Evolutionary conservation across 306 rosid species (phyloP).

Genomic region (Dalbergia cochinchinensis): DNA sequence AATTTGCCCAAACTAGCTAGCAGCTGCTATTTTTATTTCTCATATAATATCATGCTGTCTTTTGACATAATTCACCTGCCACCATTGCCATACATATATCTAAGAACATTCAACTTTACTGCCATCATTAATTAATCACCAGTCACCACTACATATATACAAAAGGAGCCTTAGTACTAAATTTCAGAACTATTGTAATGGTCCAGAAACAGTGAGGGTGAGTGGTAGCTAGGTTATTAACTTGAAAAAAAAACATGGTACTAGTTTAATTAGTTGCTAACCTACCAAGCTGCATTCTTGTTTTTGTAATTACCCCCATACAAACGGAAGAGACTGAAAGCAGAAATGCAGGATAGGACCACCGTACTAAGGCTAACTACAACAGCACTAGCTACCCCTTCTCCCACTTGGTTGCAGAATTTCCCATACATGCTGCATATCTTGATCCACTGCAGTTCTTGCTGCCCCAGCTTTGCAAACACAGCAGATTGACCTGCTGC

Average conservation of each 20-base stretch:
- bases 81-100: background rate
- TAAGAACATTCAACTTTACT: slow-evolving; percentile 27
- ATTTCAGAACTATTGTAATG: slow-evolving; percentile 29
- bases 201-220: background rate
- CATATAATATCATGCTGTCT: too few relatives aligned
- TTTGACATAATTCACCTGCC: background rate
- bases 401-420: slow-evolving; percentile 88
- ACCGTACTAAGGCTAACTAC: slow-evolving; percentile 73
- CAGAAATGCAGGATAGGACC: slow-evolving; percentile 73
- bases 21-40: too few relatives aligned
- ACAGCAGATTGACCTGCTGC: slow-evolving; percentile 71
- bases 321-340: slow-evolving; percentile 87
- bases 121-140: slow-evolving; percentile 15
- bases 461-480: slow-evolving; percentile 80
- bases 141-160: slow-evolving; percentile 37
- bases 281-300: slow-evolving; percentile 59
- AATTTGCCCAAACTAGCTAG: too few relatives aligned
- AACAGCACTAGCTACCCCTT: slow-evolving; percentile 75
- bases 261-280: background rate
- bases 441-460: slow-evolving; percentile 87
- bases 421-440: slow-evolving; percentile 78
- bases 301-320: slow-evolving; percentile 62
- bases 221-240: slow-evolving; percentile 1
- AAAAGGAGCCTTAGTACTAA: slow-evolving; percentile 3
- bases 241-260: background rate